phyloP scores from a whole-genome alignment of 2,329 filamentous ascomycete genomes.

The Bipolaris bicolor region DNA sequence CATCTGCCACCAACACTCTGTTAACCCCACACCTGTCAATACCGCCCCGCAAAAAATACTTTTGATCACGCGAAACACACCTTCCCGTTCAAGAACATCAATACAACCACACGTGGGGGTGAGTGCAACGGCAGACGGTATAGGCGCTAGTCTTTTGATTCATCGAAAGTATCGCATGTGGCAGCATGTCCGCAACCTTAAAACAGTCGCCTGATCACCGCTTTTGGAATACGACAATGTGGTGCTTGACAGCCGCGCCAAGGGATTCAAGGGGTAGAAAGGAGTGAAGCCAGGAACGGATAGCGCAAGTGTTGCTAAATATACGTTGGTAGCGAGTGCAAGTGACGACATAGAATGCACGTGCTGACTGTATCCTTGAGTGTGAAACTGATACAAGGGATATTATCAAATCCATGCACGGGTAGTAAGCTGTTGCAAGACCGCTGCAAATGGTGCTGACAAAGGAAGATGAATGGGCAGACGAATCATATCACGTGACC shows the following conservation, averaged over 20 bases:
- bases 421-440: not conserved
- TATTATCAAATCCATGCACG: not conserved
- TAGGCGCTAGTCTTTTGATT: slow-evolving; percentile 20
- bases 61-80: slow-evolving; percentile 9
- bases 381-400: not conserved
- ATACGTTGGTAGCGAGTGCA: not conserved
- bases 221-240: slow-evolving; percentile 2
- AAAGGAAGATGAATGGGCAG: no score
- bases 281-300: not conserved
- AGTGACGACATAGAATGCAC: not conserved
- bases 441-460: no score
- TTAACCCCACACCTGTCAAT: slow-evolving; percentile 1
- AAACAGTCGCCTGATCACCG: slow-evolving; percentile 12
- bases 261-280: slow-evolving; percentile 6
- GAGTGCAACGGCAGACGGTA: slow-evolving; percentile 4
- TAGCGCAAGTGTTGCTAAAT: not conserved
- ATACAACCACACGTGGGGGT: slow-evolving; percentile 1
- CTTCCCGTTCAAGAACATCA: slow-evolving; percentile 14
- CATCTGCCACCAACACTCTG: slow-evolving; percentile 12
- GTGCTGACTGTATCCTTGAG: not conserved
- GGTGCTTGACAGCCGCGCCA: slow-evolving; percentile 7
- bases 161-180: slow-evolving; percentile 22
- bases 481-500: not conserved
- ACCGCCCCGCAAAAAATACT: not conserved
- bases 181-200: slow-evolving; percentile 16